Conservation (phyloP, 129 eudicot species). For the Pseudognaphalium luteoalbum region DNA sequence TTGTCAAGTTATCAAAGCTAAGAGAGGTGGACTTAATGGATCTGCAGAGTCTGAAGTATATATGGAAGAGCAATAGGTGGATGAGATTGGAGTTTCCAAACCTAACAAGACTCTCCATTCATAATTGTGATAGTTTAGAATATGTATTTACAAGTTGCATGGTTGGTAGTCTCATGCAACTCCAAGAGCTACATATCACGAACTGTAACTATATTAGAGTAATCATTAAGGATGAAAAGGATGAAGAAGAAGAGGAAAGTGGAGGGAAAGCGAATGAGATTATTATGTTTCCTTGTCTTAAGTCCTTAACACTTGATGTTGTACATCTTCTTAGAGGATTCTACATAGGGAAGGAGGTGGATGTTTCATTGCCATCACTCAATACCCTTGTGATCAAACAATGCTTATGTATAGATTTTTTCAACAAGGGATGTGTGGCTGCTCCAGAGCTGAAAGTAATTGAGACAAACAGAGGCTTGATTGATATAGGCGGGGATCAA, state of each 20-base stretch:
- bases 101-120: neutral
- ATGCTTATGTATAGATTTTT: neutral
- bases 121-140: neutral
- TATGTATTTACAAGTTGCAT: neutral
- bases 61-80: neutral
- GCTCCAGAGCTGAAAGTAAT: neutral
- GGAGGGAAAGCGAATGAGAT: neutral
- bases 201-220: no score
- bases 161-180: constrained; percentile 17
- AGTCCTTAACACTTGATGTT: neutral
- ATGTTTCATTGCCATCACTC: neutral
- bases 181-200: neutral
- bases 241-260: no score
- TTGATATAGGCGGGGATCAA: neutral
- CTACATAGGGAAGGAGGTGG: neutral
- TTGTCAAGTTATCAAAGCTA: neutral
- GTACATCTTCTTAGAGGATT: no score
- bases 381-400: neutral
- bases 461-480: neutral
- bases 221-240: neutral
- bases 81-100: neutral
- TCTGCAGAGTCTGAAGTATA: neutral
- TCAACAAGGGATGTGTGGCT: neutral
- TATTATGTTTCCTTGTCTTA: neutral
- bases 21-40: neutral